A percentile compares a stretch with the other conserved stretches of the same genome.
Conservation (phyloP, 2,329 filamentous ascomycete genomes). For the Rutstroemia sp. region DNA sequence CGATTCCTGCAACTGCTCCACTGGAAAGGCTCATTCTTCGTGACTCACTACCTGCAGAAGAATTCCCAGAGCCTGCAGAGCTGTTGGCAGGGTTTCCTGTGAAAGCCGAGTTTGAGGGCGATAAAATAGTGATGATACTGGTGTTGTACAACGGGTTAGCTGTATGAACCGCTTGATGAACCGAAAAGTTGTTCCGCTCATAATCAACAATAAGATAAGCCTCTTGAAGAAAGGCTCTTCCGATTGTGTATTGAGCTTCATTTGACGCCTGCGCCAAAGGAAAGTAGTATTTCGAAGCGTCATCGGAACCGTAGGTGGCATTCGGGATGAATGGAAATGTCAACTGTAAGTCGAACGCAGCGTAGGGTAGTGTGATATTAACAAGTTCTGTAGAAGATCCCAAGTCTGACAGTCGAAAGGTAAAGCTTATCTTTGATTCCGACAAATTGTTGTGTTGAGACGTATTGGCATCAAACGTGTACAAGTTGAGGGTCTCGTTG, state of each 20-base stretch:
- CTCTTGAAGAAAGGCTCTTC: constrained; percentile 30
- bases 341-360: constrained; percentile 28
- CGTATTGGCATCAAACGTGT: constrained; percentile 51
- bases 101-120: constrained; percentile 22
- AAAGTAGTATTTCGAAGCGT: constrained; percentile 33
- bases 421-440: constrained; percentile 42
- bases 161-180: constrained; percentile 28
- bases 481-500: constrained; percentile 55
- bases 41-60: neutral
- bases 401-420: constrained; percentile 47
- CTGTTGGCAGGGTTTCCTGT: constrained; percentile 8
- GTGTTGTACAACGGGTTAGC: constrained; percentile 19
- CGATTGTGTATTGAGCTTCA: constrained; percentile 28
- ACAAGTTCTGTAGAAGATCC: constrained; percentile 35
- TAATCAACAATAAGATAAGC: constrained; percentile 31
- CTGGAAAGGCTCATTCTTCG: constrained; percentile 6
- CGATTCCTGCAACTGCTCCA: constrained; percentile 23
- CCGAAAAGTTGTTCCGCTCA: constrained; percentile 27
- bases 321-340: constrained; percentile 27
- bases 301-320: constrained; percentile 38
- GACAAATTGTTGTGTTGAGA: constrained; percentile 42
- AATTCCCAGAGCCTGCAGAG: neutral
- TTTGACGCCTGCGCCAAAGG: constrained; percentile 26
- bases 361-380: constrained; percentile 29
- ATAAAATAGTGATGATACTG: constrained; percentile 20